phyloP scores from a whole-genome alignment of 352 stramenopile species.

The Phytophthora melonis region DNA sequence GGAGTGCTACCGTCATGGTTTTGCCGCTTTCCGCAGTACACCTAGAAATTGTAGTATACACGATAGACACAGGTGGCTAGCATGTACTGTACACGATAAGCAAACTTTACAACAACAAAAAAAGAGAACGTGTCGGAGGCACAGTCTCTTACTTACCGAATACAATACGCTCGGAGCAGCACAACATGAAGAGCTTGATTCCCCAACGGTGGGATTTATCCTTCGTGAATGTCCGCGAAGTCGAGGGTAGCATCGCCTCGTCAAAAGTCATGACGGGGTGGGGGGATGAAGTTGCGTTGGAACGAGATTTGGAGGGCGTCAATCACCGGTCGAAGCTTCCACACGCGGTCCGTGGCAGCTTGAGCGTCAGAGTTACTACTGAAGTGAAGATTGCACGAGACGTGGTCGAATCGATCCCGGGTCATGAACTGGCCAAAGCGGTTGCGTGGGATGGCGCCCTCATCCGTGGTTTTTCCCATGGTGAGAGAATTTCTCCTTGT shows the following conservation, averaged over 20 bases:
- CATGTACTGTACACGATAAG: conserved; percentile 13
- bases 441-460: neutral
- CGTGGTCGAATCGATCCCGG: neutral
- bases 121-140: conserved; percentile 5
- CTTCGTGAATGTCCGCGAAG: neutral
- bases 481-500: neutral
- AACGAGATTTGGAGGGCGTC: too few species aligned
- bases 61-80: neutral
- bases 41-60: neutral
- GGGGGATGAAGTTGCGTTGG: too few species aligned
- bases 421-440: neutral
- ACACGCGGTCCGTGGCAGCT: neutral
- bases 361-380: neutral
- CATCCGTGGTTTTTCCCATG: neutral
- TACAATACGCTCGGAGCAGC: conserved; percentile 6
- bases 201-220: neutral
- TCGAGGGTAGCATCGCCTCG: conserved; percentile 3
- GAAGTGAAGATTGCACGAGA: neutral
- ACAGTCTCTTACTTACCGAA: conserved; percentile 3
- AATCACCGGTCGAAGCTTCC: neutral
- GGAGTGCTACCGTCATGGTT: neutral
- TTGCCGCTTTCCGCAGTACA: neutral
- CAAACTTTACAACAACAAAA: conserved; percentile 5
- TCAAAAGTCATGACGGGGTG: neutral
- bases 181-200: conserved; percentile 9